Evolutionary conservation across 192 early-diverging fungal genomes (phyloP).

Genomic region (Entomortierella lignicola): DNA sequence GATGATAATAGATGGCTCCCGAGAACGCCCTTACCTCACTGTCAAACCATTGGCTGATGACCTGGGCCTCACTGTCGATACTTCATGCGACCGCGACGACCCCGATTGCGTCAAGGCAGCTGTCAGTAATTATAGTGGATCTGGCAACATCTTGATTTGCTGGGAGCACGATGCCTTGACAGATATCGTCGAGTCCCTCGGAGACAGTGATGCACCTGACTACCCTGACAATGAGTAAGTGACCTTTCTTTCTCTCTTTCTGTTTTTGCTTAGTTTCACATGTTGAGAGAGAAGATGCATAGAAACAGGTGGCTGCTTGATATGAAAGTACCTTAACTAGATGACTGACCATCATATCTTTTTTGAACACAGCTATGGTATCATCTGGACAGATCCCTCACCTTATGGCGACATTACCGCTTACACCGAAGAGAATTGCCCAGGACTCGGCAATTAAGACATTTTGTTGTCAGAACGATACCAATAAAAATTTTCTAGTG

Average conservation of each 20-base stretch:
- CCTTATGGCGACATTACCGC: slow-evolving; percentile 17
- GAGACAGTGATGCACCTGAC: slow-evolving; percentile 11
- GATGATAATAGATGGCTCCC: slow-evolving; percentile 12
- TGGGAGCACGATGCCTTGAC: slow-evolving; percentile 26
- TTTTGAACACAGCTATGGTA: slow-evolving; percentile 28
- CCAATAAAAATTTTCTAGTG: no score
- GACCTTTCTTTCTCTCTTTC: slow-evolving; percentile 7
- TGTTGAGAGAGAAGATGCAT: slow-evolving; percentile 11
- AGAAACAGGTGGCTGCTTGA: slow-evolving; percentile 17
- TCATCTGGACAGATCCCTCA: slow-evolving; percentile 22
- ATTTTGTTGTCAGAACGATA: neutral
- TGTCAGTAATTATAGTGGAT: slow-evolving; percentile 22
- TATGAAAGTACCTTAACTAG: slow-evolving; percentile 5
- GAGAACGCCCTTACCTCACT: slow-evolving; percentile 15
- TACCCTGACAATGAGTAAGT: slow-evolving; percentile 25
- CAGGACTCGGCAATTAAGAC: slow-evolving; percentile 21
- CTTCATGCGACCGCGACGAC: slow-evolving; percentile 11
- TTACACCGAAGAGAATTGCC: slow-evolving; percentile 14
- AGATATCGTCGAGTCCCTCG: slow-evolving; percentile 13
- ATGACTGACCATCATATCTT: slow-evolving; percentile 1
- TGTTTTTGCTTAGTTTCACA: slow-evolving; percentile 10
- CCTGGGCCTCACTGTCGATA: slow-evolving; percentile 26
- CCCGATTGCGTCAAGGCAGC: slow-evolving; percentile 23
- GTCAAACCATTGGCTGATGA: slow-evolving; percentile 29
- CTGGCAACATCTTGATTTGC: slow-evolving; percentile 32